phyloP scores from a whole-genome alignment of 495 filamentous ascomycete genomes.

The Melanomma pulvis-pyrius region DNA sequence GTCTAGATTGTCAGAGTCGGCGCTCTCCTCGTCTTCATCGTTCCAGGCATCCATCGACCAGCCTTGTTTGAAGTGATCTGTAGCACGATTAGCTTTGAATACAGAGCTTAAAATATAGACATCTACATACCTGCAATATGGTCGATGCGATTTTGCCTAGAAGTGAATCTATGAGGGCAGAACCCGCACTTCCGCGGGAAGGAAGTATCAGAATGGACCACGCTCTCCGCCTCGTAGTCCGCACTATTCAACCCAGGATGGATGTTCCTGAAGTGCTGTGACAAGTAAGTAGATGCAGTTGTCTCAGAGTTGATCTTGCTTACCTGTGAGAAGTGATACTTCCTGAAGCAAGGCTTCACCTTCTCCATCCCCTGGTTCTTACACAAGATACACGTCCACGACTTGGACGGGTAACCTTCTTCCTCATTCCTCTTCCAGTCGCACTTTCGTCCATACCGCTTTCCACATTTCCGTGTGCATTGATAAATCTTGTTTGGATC shows the following conservation, averaged over 20 bases:
- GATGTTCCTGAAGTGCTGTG: slow-evolving; percentile 38
- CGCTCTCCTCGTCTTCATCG: slow-evolving; percentile 26
- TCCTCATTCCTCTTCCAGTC: slow-evolving; percentile 41
- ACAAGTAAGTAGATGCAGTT: neutral
- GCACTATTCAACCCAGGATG: slow-evolving; percentile 23
- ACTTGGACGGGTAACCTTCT: slow-evolving; percentile 38
- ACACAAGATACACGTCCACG: slow-evolving; percentile 35
- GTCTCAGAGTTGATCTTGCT: neutral
- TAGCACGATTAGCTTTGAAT: neutral
- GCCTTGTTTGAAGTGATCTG: slow-evolving; percentile 37
- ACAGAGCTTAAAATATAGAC: neutral
- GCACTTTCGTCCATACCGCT: slow-evolving; percentile 38
- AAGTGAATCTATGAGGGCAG: slow-evolving; percentile 28
- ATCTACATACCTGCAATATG: slow-evolving; percentile 25
- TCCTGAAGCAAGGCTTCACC: slow-evolving; percentile 36
- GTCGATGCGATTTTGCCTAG: slow-evolving; percentile 36
- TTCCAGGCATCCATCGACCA: slow-evolving; percentile 36
- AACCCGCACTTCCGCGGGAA: slow-evolving; percentile 37
- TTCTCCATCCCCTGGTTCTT: slow-evolving; percentile 20
- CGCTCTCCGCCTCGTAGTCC: slow-evolving; percentile 26
- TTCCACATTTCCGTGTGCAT: slow-evolving; percentile 38
- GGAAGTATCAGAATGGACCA: slow-evolving; percentile 25
- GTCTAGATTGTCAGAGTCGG: slow-evolving; percentile 14
- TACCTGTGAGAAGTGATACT: slow-evolving; percentile 37
- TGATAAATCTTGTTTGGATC: slow-evolving; percentile 37